Conservation (phyloP, 2,329 filamentous ascomycete genomes). For the Penicillium thymicola region DNA sequence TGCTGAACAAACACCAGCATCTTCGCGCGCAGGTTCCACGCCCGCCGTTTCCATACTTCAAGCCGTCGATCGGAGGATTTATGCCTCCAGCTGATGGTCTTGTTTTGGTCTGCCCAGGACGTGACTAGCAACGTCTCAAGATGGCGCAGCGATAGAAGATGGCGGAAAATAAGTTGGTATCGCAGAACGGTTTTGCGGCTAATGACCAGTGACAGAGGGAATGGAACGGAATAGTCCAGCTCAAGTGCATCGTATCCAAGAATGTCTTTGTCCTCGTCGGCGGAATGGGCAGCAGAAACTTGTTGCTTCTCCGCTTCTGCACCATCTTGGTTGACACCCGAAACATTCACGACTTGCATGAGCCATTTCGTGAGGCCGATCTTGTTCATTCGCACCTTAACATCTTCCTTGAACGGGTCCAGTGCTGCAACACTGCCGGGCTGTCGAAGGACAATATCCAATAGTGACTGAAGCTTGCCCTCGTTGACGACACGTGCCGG, state of each 20-base stretch:
- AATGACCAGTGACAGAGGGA: conserved; percentile 91
- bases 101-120: conserved; percentile 87
- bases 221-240: conserved; percentile 90
- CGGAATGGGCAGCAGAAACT: conserved; percentile 60
- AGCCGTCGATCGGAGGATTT: conserved; percentile 68
- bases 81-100: conserved; percentile 77
- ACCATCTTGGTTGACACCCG: conserved; percentile 83
- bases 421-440: conserved; percentile 89
- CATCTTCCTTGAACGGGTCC: conserved; percentile 97
- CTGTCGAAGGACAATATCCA: conserved; percentile 96
- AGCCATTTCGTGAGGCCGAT: conserved; percentile 88
- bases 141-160: conserved; percentile 83
- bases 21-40: conserved; percentile 84
- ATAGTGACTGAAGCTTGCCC: conserved; percentile 85
- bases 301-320: conserved; percentile 68
- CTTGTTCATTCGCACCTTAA: conserved; percentile 97
- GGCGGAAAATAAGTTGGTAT: conserved; percentile 94
- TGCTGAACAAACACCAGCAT: conserved; percentile 99
- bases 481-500: conserved; percentile 85
- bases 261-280: conserved; percentile 77
- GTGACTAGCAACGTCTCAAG: conserved; percentile 82
- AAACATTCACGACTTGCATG: conserved; percentile 95
- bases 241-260: conserved; percentile 89
- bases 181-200: conserved; percentile 94
- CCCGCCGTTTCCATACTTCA: conserved; percentile 88